Percentiles rank a stretch among this genome's conserved stretches.
Evolutionary conservation across 169 alveolate genomes (phyloP).

Genomic region (Perkinsus marinus): DNA sequence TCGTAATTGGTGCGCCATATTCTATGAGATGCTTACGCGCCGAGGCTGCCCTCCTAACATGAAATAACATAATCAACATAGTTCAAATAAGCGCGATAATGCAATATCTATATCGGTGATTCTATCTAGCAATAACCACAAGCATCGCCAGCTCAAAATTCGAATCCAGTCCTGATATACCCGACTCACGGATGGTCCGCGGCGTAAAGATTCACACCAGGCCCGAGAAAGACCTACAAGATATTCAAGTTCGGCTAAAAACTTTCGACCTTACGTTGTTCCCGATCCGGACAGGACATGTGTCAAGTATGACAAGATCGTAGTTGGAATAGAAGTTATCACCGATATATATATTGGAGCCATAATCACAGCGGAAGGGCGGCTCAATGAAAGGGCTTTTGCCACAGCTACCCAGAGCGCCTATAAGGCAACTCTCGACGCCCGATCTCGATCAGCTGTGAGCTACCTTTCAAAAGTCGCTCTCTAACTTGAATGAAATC

Average conservation of each 20-base stretch:
- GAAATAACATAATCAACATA: too few species aligned
- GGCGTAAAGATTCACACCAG: neutral
- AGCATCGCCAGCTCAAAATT: too few species aligned
- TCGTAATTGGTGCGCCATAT: conserved; percentile 15
- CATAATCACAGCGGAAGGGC: neutral
- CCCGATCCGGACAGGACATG: neutral
- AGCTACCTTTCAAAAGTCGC: neutral
- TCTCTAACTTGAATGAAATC: neutral
- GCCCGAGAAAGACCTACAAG: neutral
- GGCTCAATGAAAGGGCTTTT: neutral
- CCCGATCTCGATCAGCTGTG: too few species aligned
- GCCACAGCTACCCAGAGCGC: neutral
- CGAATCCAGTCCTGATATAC: too few species aligned
- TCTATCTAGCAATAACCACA: too few species aligned
- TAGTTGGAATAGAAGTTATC: neutral
- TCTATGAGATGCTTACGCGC: neutral
- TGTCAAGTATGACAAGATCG: neutral
- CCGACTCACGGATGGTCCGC: neutral
- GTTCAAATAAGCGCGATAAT: too few species aligned
- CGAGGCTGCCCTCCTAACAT: neutral
- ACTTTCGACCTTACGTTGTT: neutral
- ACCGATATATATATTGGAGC: neutral
- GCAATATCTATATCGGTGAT: too few species aligned
- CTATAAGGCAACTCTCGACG: neutral
- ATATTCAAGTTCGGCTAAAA: neutral